phyloP scores from a whole-genome alignment of 2,329 filamentous ascomycete species.

The Pezicula neosporulosa region DNA sequence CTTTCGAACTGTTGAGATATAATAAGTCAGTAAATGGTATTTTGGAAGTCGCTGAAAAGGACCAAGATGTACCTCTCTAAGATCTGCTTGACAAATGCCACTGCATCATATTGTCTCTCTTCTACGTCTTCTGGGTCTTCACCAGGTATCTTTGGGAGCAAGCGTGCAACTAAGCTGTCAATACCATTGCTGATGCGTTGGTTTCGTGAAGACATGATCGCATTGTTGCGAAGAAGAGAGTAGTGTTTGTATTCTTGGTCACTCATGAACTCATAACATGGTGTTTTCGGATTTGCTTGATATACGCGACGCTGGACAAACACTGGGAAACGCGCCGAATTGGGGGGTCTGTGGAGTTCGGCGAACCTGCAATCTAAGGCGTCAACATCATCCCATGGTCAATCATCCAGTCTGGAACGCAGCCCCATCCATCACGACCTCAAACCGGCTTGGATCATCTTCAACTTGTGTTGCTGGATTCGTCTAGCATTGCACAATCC shows the following conservation, averaged over 20 bases:
- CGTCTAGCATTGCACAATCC: conserved; percentile 16
- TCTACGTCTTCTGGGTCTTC: conserved; percentile 67
- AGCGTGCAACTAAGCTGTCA: conserved; percentile 71
- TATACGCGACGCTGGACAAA: conserved; percentile 1
- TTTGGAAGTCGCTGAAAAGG: not conserved
- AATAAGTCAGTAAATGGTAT: not conserved
- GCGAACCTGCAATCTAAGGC: not conserved
- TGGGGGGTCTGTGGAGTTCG: not conserved
- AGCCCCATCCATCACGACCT: conserved; percentile 15
- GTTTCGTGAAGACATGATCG: conserved; percentile 29
- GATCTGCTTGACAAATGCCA: conserved; percentile 44
- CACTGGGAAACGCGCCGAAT: not conserved
- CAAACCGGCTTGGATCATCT: conserved; percentile 14
- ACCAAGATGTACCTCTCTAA: conserved; percentile 31
- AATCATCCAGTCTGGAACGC: not conserved
- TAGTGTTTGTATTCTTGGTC: not conserved
- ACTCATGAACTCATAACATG: not conserved
- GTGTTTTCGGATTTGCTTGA: not conserved
- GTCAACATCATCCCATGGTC: conserved; percentile 1
- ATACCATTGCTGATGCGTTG: conserved; percentile 76
- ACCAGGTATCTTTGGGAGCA: conserved; percentile 63
- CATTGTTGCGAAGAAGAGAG: conserved; percentile 20
- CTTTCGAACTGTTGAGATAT: conserved; percentile 16
- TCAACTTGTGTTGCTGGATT: conserved; percentile 17
- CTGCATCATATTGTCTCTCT: conserved; percentile 62